Percentiles rank a stretch among this genome's conserved stretches.
These are phyloP conservation scores for Pisolithus marmoratus DNA, from an alignment of 768 basidiomycete species.

Conservation along the genomic window DNA sequence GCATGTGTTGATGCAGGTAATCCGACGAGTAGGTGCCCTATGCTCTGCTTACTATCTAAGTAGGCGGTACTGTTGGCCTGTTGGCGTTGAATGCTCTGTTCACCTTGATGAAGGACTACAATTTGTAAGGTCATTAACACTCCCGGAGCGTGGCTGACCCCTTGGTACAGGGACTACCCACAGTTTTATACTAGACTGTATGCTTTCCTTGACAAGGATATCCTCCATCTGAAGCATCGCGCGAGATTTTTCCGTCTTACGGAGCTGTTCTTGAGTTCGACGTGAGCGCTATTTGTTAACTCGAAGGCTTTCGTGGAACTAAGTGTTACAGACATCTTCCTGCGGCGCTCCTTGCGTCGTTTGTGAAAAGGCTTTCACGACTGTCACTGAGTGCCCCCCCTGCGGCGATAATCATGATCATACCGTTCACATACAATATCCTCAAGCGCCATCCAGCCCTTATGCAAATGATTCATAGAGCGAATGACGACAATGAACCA, in stretches of 20 bases:
- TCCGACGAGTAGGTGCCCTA: constrained; percentile 13
- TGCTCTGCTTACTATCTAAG: neutral
- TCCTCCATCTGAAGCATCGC: constrained; percentile 88
- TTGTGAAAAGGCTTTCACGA: constrained; percentile 85
- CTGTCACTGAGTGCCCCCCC: constrained; percentile 84
- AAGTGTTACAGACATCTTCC: constrained; percentile 68
- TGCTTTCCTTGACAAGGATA: constrained; percentile 77
- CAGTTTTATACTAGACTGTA: constrained; percentile 92
- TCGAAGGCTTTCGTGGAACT: neutral
- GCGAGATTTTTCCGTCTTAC: constrained; percentile 92
- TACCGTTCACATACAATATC: constrained; percentile 93
- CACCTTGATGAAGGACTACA: constrained; percentile 86
- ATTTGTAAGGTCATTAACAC: constrained; percentile 54
- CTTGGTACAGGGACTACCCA: constrained; percentile 75
- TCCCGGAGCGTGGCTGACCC: neutral
- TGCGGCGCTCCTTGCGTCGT: constrained; percentile 86
- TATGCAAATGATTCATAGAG: constrained; percentile 89
- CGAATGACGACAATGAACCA: constrained; percentile 30
- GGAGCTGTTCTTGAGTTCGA: constrained; percentile 87
- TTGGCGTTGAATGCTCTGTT: constrained; percentile 90
- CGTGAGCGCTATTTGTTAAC: constrained; percentile 50
- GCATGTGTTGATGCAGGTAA: constrained; percentile 77
- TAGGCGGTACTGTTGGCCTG: constrained; percentile 81
- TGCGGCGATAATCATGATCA: constrained; percentile 81
- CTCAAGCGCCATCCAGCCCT: constrained; percentile 87